phyloP scores from a whole-genome alignment of 768 basidiomycete genomes.

The Porphyrellus cyaneotinctus region DNA sequence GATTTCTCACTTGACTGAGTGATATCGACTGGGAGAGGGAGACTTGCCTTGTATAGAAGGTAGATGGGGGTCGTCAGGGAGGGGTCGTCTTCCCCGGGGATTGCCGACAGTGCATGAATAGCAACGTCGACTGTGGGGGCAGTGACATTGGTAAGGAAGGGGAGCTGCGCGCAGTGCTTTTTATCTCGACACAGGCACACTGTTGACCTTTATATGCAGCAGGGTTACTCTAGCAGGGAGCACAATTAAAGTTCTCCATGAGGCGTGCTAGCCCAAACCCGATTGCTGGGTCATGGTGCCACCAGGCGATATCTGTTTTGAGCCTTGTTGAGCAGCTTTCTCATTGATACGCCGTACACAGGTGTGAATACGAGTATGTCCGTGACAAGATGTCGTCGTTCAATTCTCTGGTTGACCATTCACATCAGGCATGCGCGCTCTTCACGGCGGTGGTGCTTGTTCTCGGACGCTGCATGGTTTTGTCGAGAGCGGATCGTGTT shows the following conservation, averaged over 20 bases:
- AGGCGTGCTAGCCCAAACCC: constrained; percentile 12
- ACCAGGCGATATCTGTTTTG: constrained; percentile 1
- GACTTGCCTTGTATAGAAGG: constrained; percentile 1
- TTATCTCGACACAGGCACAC: constrained; percentile 19
- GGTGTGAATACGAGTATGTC: neutral
- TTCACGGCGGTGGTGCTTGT: neutral
- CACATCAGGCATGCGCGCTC: neutral
- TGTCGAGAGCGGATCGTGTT: neutral
- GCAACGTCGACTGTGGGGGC: neutral
- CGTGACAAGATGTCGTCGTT: neutral
- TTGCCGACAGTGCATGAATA: constrained; percentile 12
- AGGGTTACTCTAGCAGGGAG: neutral
- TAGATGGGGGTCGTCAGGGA: constrained; percentile 3
- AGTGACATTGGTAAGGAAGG: neutral
- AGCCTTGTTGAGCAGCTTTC: constrained; percentile 17
- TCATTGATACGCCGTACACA: constrained; percentile 4
- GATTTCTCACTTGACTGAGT: constrained; percentile 9
- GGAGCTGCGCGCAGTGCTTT: constrained; percentile 6
- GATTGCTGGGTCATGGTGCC: constrained; percentile 15
- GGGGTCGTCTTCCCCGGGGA: constrained; percentile 12
- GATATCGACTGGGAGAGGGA: constrained; percentile 4
- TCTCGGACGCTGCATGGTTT: constrained; percentile 3
- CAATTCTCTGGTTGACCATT: neutral
- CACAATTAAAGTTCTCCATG: constrained; percentile 1
- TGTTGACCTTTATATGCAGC: constrained; percentile 6